A percentile compares a stretch with the other conserved stretches of the same genome.
Conservation (phyloP, 352 stramenopile species). For the Albugo candida region DNA sequence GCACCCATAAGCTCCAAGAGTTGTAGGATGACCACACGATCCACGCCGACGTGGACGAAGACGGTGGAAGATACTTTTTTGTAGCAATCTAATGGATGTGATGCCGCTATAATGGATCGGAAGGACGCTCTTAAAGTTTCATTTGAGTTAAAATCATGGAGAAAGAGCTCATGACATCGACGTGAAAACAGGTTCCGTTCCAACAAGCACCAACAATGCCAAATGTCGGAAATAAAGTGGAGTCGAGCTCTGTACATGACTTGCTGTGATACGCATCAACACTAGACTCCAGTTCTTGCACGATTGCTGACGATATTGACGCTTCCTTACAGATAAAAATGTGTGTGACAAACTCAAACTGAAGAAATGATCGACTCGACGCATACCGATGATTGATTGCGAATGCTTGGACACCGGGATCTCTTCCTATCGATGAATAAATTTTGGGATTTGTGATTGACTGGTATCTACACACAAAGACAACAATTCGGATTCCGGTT, state of each 20-base stretch:
- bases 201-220: conserved; percentile 42
- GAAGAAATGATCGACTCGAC: conserved; percentile 17
- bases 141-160: background rate
- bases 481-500: conserved; percentile 31
- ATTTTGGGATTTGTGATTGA: conserved; percentile 18
- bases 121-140: background rate
- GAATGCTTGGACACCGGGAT: conserved; percentile 18
- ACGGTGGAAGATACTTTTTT: conserved; percentile 22
- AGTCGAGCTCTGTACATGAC: conserved; percentile 2
- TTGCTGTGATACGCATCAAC: conserved; percentile 3
- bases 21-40: conserved; percentile 36
- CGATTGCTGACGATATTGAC: conserved; percentile 3
- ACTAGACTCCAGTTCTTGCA: background rate
- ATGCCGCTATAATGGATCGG: conserved; percentile 21
- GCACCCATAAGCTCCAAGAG: conserved; percentile 34
- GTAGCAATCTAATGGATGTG: conserved; percentile 29
- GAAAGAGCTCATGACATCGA: conserved; percentile 4
- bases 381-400: conserved; percentile 28
- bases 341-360: conserved; percentile 51
- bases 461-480: conserved; percentile 29
- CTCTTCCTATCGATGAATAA: conserved; percentile 18
- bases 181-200: conserved; percentile 17
- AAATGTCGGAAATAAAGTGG: conserved; percentile 48
- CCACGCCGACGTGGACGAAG: conserved; percentile 38
- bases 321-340: conserved; percentile 37